phyloP scores from a whole-genome alignment of 108 stramenopile genomes.

The Pseudonitzschia pungens region DNA sequence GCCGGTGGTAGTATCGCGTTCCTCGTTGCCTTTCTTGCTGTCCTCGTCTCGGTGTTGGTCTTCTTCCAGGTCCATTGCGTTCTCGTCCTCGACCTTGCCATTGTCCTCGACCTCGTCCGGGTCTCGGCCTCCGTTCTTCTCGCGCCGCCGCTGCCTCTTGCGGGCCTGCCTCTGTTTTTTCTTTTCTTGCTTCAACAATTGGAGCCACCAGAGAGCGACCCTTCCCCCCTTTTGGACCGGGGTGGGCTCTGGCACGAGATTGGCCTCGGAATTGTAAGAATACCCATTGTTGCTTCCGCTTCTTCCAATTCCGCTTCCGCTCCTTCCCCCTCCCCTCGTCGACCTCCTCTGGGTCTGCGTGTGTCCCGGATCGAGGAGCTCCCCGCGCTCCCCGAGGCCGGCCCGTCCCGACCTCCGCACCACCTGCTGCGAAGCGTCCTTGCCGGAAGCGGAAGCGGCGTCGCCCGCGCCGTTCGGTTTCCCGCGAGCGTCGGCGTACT shows the following conservation, averaged over 20 bases:
- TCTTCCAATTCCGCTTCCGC: background rate
- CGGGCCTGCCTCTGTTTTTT: background rate
- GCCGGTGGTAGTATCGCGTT: too few species aligned
- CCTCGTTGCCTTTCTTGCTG: background rate
- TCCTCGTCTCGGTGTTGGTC: slow-evolving; percentile 2
- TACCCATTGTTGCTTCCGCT: background rate
- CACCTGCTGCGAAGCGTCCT: too few species aligned
- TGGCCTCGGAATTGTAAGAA: background rate
- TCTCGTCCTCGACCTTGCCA: slow-evolving; percentile 23
- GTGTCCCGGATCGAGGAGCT: too few species aligned
- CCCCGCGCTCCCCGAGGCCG: too few species aligned
- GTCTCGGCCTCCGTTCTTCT: slow-evolving; percentile 8
- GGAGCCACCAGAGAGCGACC: slow-evolving; percentile 41
- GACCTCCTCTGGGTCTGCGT: too few species aligned
- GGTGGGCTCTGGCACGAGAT: slow-evolving; percentile 1
- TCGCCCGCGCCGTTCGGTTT: too few species aligned
- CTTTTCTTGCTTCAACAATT: slow-evolving; percentile 23
- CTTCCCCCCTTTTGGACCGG: slow-evolving; percentile 41
- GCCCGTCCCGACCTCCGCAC: too few species aligned
- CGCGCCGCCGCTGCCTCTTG: background rate
- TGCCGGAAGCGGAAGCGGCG: too few species aligned
- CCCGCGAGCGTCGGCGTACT: too few species aligned
- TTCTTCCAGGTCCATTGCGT: background rate
- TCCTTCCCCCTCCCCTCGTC: too few species aligned
- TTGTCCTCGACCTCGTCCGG: slow-evolving; percentile 13